phyloP scores from a whole-genome alignment of 2,329 filamentous ascomycete genomes.

The Trichoderma cornu-damae region DNA sequence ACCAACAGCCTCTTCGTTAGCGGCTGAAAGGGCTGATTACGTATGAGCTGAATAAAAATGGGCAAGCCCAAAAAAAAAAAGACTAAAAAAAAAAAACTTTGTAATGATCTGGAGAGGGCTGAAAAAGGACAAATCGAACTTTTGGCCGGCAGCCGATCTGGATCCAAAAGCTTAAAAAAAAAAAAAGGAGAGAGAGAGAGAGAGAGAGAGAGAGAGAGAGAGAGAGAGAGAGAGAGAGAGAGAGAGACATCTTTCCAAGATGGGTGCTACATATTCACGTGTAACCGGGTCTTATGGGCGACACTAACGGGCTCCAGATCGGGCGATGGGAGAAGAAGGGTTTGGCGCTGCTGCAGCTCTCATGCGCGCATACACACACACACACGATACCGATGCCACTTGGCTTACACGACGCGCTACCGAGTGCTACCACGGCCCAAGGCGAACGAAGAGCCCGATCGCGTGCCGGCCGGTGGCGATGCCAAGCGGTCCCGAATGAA shows the following conservation, averaged over 20 bases:
- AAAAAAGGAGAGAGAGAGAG: too few relatives aligned
- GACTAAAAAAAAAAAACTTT: slow-evolving; percentile 3
- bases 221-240: too few relatives aligned
- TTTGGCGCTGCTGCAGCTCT: not conserved
- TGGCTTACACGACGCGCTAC: not conserved
- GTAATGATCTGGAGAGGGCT: slow-evolving; percentile 1
- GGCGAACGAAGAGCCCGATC: not conserved
- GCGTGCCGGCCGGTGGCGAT: not conserved
- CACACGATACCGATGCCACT: not conserved
- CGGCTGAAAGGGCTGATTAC: slow-evolving; percentile 13
- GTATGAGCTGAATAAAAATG: slow-evolving; percentile 10
- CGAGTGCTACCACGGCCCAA: not conserved
- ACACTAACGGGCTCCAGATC: slow-evolving; percentile 15
- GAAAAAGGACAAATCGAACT: slow-evolving; percentile 11
- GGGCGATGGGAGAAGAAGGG: not conserved
- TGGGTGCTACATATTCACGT: slow-evolving; percentile 9
- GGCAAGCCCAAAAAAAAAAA: slow-evolving; percentile 4
- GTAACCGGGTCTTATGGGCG: not conserved
- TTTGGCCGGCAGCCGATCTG: slow-evolving; percentile 13
- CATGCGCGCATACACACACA: too few relatives aligned
- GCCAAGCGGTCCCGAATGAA: not conserved
- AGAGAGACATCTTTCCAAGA: slow-evolving; percentile 5
- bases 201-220: too few relatives aligned
- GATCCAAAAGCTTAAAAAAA: slow-evolving; percentile 16
- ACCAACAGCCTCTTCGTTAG: not conserved